Evolutionary conservation across 805 yeast species (phyloP).

Genomic region (Cyberlindnera japonica): DNA sequence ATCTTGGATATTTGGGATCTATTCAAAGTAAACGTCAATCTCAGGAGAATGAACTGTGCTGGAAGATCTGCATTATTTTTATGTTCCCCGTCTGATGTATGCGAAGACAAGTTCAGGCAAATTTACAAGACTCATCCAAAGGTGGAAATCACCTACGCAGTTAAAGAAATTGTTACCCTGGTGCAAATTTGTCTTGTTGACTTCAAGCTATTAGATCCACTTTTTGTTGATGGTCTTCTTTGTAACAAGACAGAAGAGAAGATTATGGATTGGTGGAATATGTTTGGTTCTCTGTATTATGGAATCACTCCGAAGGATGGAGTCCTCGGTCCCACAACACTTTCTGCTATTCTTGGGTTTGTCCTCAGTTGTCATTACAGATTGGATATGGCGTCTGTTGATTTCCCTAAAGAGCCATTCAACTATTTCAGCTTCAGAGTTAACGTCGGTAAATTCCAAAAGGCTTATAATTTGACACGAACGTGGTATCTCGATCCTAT

Average conservation of each 20-base stretch:
- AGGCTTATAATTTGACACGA: constrained; percentile 51
- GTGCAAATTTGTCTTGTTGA: constrained; percentile 76
- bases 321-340: constrained; percentile 58
- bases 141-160: constrained; percentile 26
- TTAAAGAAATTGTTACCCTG: constrained; percentile 60
- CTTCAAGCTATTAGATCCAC: constrained; percentile 66
- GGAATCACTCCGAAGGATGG: constrained; percentile 44
- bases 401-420: constrained; percentile 82
- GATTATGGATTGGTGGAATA: constrained; percentile 75
- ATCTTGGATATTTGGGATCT: constrained; percentile 43
- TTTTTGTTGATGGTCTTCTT: constrained; percentile 76
- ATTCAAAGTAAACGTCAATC: constrained; percentile 71
- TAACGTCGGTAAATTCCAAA: constrained; percentile 76
- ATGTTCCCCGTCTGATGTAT: constrained; percentile 69
- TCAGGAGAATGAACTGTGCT: constrained; percentile 75
- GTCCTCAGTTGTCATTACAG: constrained; percentile 63
- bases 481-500: constrained; percentile 52
- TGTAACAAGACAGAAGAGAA: constrained; percentile 77
- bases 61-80: constrained; percentile 78
- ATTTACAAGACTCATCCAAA: constrained; percentile 56
- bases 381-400: constrained; percentile 53
- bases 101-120: constrained; percentile 76
- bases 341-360: constrained; percentile 77
- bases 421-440: constrained; percentile 66
- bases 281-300: constrained; percentile 53